Conservation (phyloP, 2,329 filamentous ascomycete species). For the Cladosporium sp. region DNA sequence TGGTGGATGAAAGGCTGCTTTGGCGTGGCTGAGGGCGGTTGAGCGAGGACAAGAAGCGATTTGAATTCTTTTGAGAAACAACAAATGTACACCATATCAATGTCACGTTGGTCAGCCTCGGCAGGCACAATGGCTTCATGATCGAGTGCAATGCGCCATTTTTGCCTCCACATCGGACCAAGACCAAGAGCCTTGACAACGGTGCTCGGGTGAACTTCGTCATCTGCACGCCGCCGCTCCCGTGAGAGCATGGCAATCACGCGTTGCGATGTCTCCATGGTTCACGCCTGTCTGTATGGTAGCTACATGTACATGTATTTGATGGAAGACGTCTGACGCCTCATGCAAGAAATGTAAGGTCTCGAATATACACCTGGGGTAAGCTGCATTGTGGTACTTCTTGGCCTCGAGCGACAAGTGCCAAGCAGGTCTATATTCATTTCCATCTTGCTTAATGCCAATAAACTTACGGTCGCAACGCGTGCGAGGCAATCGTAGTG, state of each 20-base stretch:
- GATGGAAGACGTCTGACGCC: no score
- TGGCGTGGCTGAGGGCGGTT: no score
- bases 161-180: slow-evolving; percentile 11
- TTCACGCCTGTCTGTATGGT: no score
- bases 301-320: no score
- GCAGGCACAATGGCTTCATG: background rate
- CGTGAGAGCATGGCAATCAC: background rate
- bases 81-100: no score
- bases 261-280: background rate
- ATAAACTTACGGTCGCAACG: background rate
- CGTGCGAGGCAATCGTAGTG: no score
- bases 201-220: slow-evolving; percentile 4
- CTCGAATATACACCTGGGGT: background rate
- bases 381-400: background rate
- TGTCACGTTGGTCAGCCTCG: no score
- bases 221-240: background rate
- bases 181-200: slow-evolving; percentile 7
- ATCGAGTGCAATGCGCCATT: slow-evolving; percentile 8
- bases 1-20: background rate
- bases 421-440: background rate
- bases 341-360: no score
- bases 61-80: no score
- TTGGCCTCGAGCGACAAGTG: background rate
- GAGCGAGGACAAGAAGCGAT: no score
- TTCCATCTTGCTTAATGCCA: background rate